Percentiles rank a stretch among this genome's conserved stretches.
Conservation (phyloP, 495 filamentous ascomycete species). For the Parachaetomium inaequale region DNA sequence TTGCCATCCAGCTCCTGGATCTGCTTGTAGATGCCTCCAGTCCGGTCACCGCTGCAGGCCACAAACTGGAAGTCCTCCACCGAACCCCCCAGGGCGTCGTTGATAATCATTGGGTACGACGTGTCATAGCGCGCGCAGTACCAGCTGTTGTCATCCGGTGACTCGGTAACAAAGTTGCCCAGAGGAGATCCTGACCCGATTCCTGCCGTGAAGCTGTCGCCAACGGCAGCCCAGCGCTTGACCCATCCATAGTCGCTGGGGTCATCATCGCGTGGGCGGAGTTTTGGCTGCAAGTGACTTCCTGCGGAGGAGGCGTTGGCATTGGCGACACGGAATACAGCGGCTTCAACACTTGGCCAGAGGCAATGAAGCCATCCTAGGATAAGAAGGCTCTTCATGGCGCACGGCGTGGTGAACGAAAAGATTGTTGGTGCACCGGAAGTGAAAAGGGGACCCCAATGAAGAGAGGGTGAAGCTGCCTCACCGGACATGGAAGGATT, state of each 20-base stretch:
- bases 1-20: slow-evolving; percentile 8
- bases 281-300: not conserved
- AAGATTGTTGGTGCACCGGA: not conserved
- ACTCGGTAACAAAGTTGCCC: slow-evolving; percentile 6
- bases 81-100: slow-evolving; percentile 11
- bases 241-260: slow-evolving; percentile 28
- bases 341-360: not conserved
- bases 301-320: not conserved
- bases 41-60: slow-evolving; percentile 30
- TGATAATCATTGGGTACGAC: slow-evolving; percentile 23
- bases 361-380: slow-evolving; percentile 3
- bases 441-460: too few species aligned
- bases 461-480: not conserved
- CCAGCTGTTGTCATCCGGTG: not conserved
- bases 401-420: not conserved
- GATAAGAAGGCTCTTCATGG: not conserved
- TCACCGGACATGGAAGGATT: not conserved
- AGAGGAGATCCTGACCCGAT: slow-evolving; percentile 30
- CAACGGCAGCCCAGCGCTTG: slow-evolving; percentile 31
- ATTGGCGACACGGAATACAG: not conserved
- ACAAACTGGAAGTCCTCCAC: slow-evolving; percentile 18
- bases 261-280: slow-evolving; percentile 3
- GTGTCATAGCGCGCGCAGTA: slow-evolving; percentile 32
- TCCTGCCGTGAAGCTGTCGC: slow-evolving; percentile 36
- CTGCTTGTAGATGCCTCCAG: slow-evolving; percentile 25